Percentiles rank a stretch among this genome's conserved stretches.
Evolutionary conservation across 2,329 filamentous ascomycete genomes (phyloP).

Genomic region (Aspergillus sp.): DNA sequence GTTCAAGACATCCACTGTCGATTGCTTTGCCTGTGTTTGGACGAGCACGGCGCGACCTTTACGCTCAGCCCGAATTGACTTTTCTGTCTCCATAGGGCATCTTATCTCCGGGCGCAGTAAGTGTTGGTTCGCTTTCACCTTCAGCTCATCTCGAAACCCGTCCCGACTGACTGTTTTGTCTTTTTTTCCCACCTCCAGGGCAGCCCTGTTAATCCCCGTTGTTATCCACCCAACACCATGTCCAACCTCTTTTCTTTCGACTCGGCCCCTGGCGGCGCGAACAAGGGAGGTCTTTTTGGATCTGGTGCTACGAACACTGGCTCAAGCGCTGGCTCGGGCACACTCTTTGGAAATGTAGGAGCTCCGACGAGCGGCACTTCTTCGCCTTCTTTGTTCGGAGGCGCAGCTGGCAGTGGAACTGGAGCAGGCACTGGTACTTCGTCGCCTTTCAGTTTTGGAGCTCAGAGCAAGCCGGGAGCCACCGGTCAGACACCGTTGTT

Average conservation of each 20-base stretch:
- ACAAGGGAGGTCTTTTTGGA: constrained; percentile 38
- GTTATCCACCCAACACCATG: constrained; percentile 31
- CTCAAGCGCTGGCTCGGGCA: constrained; percentile 26
- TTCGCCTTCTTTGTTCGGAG: constrained; percentile 31
- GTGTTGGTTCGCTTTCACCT: constrained; percentile 12
- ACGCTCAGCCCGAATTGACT: constrained; percentile 9
- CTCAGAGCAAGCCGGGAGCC: constrained; percentile 27
- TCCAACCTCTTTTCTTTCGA: constrained; percentile 42
- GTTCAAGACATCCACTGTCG: neutral
- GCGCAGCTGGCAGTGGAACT: constrained; percentile 20
- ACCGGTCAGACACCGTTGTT: constrained; percentile 31
- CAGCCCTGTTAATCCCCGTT: constrained; percentile 23
- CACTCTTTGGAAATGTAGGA: constrained; percentile 47
- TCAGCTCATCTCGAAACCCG: neutral
- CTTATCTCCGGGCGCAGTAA: constrained; percentile 26
- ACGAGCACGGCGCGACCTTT: neutral
- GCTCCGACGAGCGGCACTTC: constrained; percentile 35
- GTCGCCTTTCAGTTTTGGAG: constrained; percentile 39
- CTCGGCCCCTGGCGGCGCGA: constrained; percentile 37
- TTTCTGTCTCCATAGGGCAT: neutral
- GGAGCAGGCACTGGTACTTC: constrained; percentile 23
- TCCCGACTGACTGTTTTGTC: constrained; percentile 13
- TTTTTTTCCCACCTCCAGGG: constrained; percentile 24
- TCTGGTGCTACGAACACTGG: constrained; percentile 31
- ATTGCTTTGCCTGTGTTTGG: constrained; percentile 8